These are phyloP conservation scores for Passiflora organensis DNA, from an alignment of 345 rosid species.

Conservation along the genomic window DNA sequence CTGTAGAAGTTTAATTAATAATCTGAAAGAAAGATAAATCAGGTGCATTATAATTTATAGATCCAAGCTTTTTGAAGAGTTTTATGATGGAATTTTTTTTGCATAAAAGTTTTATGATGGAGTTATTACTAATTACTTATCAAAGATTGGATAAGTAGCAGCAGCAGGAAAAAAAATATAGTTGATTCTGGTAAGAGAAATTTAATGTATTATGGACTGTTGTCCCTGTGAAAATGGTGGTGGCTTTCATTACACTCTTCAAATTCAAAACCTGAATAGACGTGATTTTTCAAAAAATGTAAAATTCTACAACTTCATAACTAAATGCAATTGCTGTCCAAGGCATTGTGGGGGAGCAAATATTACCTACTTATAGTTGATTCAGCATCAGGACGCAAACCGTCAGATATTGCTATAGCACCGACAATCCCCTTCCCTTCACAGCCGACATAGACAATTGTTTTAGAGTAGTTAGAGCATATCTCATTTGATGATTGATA, in stretches of 20 bases:
- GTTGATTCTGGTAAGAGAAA: neutral
- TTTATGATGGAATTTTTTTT: no score
- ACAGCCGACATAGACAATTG: constrained; percentile 77
- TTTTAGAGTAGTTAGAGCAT: constrained; percentile 61
- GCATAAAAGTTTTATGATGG: no score
- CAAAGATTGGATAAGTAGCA: no score
- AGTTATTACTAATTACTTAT: no score
- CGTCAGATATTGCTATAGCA: constrained; percentile 75
- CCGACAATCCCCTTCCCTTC: constrained; percentile 90
- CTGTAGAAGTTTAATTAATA: no score
- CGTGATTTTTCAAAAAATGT: neutral
- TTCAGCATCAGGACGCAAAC: constrained; percentile 75
- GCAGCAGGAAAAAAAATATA: neutral
- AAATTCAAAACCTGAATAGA: neutral
- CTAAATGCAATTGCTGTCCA: neutral
- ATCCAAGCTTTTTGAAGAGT: no score
- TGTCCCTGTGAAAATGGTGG: neutral
- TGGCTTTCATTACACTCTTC: neutral
- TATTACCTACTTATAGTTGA: constrained; percentile 65
- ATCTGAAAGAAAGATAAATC: neutral
- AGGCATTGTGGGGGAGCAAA: neutral
- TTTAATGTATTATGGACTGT: neutral
- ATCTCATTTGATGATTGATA: constrained; percentile 31
- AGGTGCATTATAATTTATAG: neutral
- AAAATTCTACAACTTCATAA: neutral